Base-by-base conservation (phyloP, 192 early-diverging fungal species). In the Allomyces macrogynus region DNA sequence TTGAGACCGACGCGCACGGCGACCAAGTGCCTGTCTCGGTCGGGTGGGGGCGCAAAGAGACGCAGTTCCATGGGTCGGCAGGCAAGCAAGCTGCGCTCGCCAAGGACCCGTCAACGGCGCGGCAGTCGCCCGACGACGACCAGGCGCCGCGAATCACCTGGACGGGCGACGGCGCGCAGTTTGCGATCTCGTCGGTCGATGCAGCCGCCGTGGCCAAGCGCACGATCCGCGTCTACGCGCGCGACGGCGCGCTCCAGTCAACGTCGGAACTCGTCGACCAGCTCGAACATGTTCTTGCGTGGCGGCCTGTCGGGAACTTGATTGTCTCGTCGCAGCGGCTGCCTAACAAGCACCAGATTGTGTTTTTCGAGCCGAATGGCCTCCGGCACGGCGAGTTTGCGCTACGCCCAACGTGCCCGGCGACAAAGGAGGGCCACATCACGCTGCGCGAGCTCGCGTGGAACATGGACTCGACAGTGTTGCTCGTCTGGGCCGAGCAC, bases 31-130 rank as follows among this genome's bases (percentile, higher is more conserved):
- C 76, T 14, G 86, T 92, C 12, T 82, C 77, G 23, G 80, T 99
- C n/a, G 95, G 95, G 49, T 99, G 95, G 95, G 95, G 95, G 67
- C 85, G 81, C 57, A 91, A 89, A 63, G 93, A 94, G 71, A 99
- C 95, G 12, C 95, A 99, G 69, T 99, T 96, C 71, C 92, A 95
- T 69, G 95, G 95, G 61, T 82, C 85, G 22, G 86, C 77, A 62
- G 91, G 89, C 64, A 91, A 95, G 71, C 65, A 75, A 24, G 87
- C 86, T 16, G 85, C 87, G 3, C 73, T 77, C 16, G 24, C 67
- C 26, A 66, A 68, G 8, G 74, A 73, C 63, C 65, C 66, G 16
- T 69, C 64, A 20, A 69, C 67, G 62, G 74, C 75, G 44, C 73
- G 69, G 20, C 64, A 76, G 22, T 84, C 84, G 14, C 66, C 69